Conservation (phyloP, 106 monocot genomes). For the Apostasia ramifera region DNA sequence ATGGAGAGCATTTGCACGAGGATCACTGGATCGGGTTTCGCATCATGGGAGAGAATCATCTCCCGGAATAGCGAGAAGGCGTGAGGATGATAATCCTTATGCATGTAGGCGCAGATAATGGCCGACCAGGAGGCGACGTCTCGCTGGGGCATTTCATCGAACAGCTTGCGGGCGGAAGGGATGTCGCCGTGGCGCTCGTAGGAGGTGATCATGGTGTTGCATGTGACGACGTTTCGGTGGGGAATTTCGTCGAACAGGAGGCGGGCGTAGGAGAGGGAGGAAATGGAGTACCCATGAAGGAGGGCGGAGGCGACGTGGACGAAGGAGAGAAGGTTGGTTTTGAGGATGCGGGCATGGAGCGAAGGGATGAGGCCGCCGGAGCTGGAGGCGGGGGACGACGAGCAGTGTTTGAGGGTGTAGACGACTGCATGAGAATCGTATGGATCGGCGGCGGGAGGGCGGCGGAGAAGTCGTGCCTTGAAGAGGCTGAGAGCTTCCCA, state of each 20-base stretch:
- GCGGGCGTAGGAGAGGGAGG: conserved; percentile 21
- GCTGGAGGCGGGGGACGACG: conserved; percentile 7
- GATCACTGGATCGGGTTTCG: conserved; percentile 27
- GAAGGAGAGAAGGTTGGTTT: conserved; percentile 24
- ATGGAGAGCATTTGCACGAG: conserved; percentile 41
- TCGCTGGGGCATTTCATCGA: conserved; percentile 36
- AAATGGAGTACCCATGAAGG: conserved; percentile 31
- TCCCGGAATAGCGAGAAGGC: conserved; percentile 49
- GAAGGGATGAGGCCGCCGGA: conserved; percentile 14
- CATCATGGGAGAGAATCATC: conserved; percentile 15
- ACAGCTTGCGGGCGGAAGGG: conserved; percentile 27
- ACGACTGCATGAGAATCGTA: conserved; percentile 35
- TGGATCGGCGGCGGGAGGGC: conserved; percentile 3
- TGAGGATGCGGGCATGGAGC: conserved; percentile 62
- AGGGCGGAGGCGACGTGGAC: conserved; percentile 53
- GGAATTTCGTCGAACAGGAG: conserved; percentile 63
- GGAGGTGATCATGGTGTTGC: conserved; percentile 53
- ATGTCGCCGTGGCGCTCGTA: conserved; percentile 9
- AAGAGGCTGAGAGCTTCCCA: conserved; percentile 31
- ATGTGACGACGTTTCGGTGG: conserved; percentile 26
- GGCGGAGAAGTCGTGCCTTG: conserved; percentile 5
- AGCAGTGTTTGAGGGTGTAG: conserved; percentile 46
- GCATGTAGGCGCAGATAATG: conserved; percentile 44
- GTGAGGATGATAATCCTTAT: neutral
- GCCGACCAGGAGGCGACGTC: conserved; percentile 58